phyloP scores from a whole-genome alignment of 2,329 filamentous ascomycete species.

The Albifimbria verrucaria region DNA sequence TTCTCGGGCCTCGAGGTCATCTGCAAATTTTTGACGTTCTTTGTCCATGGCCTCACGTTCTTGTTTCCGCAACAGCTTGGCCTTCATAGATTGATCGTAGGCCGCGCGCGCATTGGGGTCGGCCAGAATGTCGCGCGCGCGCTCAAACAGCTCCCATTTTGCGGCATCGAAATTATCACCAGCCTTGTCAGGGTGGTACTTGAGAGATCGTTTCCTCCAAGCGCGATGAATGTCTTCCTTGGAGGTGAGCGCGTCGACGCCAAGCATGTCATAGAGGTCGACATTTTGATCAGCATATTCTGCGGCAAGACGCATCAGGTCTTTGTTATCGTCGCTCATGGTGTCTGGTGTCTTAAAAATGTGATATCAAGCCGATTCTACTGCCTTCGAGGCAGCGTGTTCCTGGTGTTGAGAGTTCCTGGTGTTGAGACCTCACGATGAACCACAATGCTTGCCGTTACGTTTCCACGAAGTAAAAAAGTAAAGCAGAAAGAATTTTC shows the following conservation, averaged over 20 bases:
- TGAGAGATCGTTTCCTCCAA: conserved; percentile 81
- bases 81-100: conserved; percentile 75
- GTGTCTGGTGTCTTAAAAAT: background rate
- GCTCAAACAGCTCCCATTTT: conserved; percentile 81
- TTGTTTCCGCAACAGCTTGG: conserved; percentile 64
- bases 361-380: too few species aligned
- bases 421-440: too few species aligned
- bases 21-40: conserved; percentile 71
- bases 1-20: conserved; percentile 81
- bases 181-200: conserved; percentile 92
- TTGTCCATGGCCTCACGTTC: conserved; percentile 73
- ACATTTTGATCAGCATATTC: conserved; percentile 58
- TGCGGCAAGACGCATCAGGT: conserved; percentile 50
- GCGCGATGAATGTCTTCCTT: conserved; percentile 77
- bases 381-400: too few species aligned
- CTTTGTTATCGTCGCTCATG: conserved; percentile 39
- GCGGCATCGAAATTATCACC: conserved; percentile 69
- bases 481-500: too few species aligned
- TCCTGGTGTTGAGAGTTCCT: too few species aligned
- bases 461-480: too few species aligned
- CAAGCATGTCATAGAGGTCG: conserved; percentile 78
- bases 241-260: conserved; percentile 59
- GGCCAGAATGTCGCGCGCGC: conserved; percentile 79
- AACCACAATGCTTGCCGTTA: too few species aligned
- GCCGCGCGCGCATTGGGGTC: conserved; percentile 67